Base-by-base conservation (phyloP, 345 rosid genomes). In the Eucalyptus fibrosa region DNA sequence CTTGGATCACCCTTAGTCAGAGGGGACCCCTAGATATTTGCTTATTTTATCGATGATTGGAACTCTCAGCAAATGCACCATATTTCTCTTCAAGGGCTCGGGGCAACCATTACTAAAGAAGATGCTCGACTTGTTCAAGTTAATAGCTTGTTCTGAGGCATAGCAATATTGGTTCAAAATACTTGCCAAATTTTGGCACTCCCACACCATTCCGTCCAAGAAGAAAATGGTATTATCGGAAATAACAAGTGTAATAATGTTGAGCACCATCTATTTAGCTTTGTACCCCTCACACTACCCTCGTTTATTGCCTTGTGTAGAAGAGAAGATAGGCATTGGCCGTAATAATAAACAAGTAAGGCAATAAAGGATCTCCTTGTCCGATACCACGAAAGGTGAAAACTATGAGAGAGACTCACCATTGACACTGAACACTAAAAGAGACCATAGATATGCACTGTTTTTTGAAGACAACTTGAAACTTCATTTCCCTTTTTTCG, bases 351-450 rank as follows among this genome's bases (percentile, higher is more conserved):
- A 62, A 28, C 9, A 62, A 62, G n/a, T 62, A 62, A 12, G 18
- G 3, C 4, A 3, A 62, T 30, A 30, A 28, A 14, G 9, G 32
- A 62, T 62, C 34, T 28, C 69, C 18, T 30, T 60, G 18, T 13
- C 16, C 2, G 0, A 62, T 62, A 28, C 18, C 18, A 6, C 5
- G 1, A 34, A 62, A 12, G 13, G 18, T 30, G 7, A n/a, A n/a
- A 62, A 62, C 17, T 13, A 4, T 13, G n/a, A n/a, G n/a, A 12
- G 16, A 13, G 34, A n/a, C n/a, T 62, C 34, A 7, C 17, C 69
- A 62, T 62, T 28, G 8, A 60, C 67, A 26, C 0, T 12, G 1
- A 4, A 62, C 18, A 28, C 69, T 62, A 30, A 30, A 62, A 62
- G 16, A 28, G 16, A 62, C 16, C 16, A 1, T 28, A 28, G 69